A percentile compares a stretch with the other conserved stretches of the same genome.
Conservation (phyloP, 116 monocot species). For the Trichopus zeylanicus region DNA sequence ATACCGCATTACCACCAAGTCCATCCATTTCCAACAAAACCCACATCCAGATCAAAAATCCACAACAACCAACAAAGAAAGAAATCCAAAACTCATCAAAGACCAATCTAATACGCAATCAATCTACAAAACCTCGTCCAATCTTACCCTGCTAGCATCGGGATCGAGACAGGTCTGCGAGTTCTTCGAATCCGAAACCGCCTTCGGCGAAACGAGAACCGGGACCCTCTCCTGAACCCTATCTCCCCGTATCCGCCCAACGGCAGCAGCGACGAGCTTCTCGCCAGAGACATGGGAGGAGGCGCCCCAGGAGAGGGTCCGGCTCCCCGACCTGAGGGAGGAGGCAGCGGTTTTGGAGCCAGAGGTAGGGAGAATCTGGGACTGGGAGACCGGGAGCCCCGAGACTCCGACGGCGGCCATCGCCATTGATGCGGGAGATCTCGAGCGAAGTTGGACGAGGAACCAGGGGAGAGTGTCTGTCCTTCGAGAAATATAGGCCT, state of each 20-base stretch:
- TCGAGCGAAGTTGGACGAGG: neutral
- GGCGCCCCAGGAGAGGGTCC: constrained; percentile 6
- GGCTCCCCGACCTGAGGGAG: neutral
- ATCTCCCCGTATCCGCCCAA: neutral
- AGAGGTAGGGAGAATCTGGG: neutral
- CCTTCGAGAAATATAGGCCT: too few relatives aligned
- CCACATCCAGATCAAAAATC: neutral
- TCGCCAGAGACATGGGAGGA: constrained; percentile 22
- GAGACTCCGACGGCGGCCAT: constrained; percentile 17
- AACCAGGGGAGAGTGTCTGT: neutral
- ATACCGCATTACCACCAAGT: neutral
- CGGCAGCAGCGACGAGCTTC: neutral
- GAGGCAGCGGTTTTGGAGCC: neutral
- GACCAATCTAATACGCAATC: neutral
- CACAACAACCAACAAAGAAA: neutral
- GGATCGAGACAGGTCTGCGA: constrained; percentile 98
- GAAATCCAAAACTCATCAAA: neutral
- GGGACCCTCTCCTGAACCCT: constrained; percentile 12
- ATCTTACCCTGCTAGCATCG: constrained; percentile 65
- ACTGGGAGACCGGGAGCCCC: neutral
- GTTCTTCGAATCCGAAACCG: constrained; percentile 78
- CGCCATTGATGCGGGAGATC: neutral
- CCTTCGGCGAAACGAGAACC: constrained; percentile 59
- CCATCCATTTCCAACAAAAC: neutral
- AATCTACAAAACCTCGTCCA: neutral